Conservation (phyloP, 768 basidiomycete species). For the Hygrophoropsis aurantiaca region DNA sequence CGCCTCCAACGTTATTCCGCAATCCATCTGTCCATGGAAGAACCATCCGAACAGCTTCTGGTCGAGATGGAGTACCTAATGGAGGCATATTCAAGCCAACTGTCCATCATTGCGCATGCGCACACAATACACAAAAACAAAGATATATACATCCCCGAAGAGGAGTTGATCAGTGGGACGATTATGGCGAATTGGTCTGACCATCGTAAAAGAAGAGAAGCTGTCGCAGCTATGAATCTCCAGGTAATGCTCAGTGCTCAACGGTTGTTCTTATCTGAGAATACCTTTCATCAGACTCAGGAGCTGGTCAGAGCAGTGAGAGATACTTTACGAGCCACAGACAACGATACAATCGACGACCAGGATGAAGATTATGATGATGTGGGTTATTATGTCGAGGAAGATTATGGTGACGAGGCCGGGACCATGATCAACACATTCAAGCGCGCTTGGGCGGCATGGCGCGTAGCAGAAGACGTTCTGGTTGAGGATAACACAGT, state of each 20-base stretch:
- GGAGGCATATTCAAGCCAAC: conserved; percentile 34
- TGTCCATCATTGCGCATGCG: conserved; percentile 33
- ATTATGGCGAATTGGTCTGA: conserved; percentile 45
- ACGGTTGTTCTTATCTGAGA: not conserved
- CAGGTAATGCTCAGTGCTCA: conserved; percentile 30
- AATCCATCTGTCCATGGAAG: conserved; percentile 18
- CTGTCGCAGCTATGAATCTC: conserved; percentile 42
- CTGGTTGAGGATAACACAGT: conserved; percentile 19
- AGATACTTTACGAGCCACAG: conserved; percentile 24
- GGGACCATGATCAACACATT: conserved; percentile 30
- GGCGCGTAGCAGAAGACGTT: conserved; percentile 36
- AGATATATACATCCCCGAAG: conserved; percentile 35
- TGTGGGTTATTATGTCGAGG: conserved; percentile 22
- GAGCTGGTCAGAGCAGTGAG: conserved; percentile 39
- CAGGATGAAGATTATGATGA: conserved; percentile 28
- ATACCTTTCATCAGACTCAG: conserved; percentile 31
- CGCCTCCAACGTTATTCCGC: too few relatives aligned
- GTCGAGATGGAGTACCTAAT: conserved; percentile 38
- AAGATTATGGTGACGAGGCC: conserved; percentile 26
- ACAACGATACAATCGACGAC: conserved; percentile 18
- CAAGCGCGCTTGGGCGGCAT: conserved; percentile 44
- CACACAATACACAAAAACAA: conserved; percentile 38
- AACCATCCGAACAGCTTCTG: conserved; percentile 23
- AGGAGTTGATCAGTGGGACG: conserved; percentile 45
- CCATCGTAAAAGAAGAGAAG: conserved; percentile 40